Evolutionary conservation across 768 basidiomycete genomes (phyloP).

Genomic region (Cystobasidium tubakii): DNA sequence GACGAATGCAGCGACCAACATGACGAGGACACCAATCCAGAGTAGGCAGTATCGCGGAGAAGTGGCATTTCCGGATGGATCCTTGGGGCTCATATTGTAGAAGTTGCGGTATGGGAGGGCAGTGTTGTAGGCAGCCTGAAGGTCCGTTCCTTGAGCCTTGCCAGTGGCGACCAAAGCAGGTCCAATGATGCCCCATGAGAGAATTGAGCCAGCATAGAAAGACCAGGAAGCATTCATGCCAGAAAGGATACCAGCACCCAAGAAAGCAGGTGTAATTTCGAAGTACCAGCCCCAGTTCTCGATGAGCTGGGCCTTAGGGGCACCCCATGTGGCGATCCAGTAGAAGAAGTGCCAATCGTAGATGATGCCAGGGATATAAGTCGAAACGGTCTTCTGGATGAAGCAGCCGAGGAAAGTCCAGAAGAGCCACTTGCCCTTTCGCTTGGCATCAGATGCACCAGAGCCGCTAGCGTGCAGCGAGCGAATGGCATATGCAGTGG

Average conservation of each 20-base stretch:
- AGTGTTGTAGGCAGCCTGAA: constrained; percentile 3
- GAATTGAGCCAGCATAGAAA: constrained; percentile 56
- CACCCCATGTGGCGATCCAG: constrained; percentile 32
- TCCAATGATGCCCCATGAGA: constrained; percentile 62
- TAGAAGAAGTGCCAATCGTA: constrained; percentile 57
- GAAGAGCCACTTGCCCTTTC: constrained; percentile 58
- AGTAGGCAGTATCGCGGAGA: constrained; percentile 48
- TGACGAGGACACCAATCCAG: constrained; percentile 62
- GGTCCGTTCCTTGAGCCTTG: neutral
- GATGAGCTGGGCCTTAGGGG: constrained; percentile 24
- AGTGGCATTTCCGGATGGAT: constrained; percentile 14
- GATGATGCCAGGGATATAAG: constrained; percentile 61
- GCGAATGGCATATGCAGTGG: constrained; percentile 62
- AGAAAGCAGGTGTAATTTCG: constrained; percentile 46
- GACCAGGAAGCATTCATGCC: constrained; percentile 42
- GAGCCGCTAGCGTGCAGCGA: constrained; percentile 57
- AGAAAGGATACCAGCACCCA: constrained; percentile 45
- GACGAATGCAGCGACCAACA: constrained; percentile 60
- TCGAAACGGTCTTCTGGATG: constrained; percentile 56
- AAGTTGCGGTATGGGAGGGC: constrained; percentile 31
- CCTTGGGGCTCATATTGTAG: constrained; percentile 17
- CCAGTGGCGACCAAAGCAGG: constrained; percentile 44
- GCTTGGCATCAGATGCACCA: constrained; percentile 56
- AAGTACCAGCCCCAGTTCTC: constrained; percentile 41
- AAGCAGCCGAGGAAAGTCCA: constrained; percentile 55